These are phyloP conservation scores for Aplosporella prunicola DNA, from an alignment of 2,329 filamentous ascomycete species.

Conservation along the genomic window DNA sequence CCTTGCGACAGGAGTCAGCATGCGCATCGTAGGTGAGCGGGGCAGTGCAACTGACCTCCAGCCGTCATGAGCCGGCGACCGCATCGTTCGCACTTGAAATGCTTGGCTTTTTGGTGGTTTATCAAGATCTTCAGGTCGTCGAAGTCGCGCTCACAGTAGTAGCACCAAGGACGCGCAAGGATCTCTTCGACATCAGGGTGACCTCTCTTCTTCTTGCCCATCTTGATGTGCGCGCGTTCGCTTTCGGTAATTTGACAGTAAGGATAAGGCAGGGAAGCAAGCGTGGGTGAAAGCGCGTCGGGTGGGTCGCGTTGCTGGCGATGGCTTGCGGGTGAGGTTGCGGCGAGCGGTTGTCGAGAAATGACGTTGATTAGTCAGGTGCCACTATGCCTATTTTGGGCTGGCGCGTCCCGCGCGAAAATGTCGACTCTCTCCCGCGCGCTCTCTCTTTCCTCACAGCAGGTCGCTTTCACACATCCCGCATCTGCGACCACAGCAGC, in stretches of 20 bases:
- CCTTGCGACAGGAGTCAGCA: constrained; percentile 45
- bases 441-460: too few species aligned
- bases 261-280: too few species aligned
- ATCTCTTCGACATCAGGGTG: constrained; percentile 83
- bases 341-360: too few species aligned
- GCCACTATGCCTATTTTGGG: too few species aligned
- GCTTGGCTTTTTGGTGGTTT: constrained; percentile 97
- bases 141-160: constrained; percentile 99
- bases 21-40: constrained; percentile 6
- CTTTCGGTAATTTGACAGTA: too few species aligned
- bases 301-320: too few species aligned
- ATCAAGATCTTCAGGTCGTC: constrained; percentile 95
- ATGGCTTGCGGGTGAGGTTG: too few species aligned
- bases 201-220: constrained; percentile 86
- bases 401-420: too few species aligned
- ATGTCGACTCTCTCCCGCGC: too few species aligned
- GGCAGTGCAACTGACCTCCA: constrained; percentile 59
- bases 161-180: constrained; percentile 85
- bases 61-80: constrained; percentile 83
- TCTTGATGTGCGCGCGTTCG: constrained; percentile 28
- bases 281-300: neutral
- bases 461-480: too few species aligned
- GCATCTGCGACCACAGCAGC: too few species aligned
- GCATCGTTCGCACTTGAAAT: constrained; percentile 95
- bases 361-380: too few species aligned